These are phyloP conservation scores for Pyrenochaeta sp. DNA, from an alignment of 2,329 filamentous ascomycete species.

Conservation along the genomic window DNA sequence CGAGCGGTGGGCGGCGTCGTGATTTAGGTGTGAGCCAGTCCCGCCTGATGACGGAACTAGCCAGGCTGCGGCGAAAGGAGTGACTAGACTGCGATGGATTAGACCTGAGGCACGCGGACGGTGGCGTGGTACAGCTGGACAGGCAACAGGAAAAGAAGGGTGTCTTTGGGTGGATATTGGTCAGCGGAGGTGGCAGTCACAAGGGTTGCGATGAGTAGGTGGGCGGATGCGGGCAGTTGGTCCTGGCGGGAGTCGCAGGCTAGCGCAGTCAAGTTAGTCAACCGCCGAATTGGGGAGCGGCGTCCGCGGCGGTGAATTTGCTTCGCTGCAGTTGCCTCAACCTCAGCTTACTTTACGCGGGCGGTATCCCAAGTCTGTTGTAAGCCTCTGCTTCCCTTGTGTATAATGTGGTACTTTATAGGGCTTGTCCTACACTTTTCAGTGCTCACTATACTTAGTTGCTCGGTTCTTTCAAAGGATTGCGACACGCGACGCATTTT, in stretches of 20 bases:
- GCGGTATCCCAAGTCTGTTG: background rate
- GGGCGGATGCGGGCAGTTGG: slow-evolving; percentile 18
- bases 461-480: too few species aligned
- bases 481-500: too few species aligned
- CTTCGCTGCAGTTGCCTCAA: slow-evolving; percentile 27
- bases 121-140: slow-evolving; percentile 15
- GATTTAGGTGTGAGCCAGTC: slow-evolving; percentile 43
- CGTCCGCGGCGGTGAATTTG: slow-evolving; percentile 18
- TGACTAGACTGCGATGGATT: slow-evolving; percentile 13
- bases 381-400: background rate
- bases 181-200: slow-evolving; percentile 39
- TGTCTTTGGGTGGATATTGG: slow-evolving; percentile 25
- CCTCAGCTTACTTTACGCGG: background rate
- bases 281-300: slow-evolving; percentile 17
- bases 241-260: background rate
- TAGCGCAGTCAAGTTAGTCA: slow-evolving; percentile 7
- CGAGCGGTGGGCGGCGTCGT: slow-evolving; percentile 49
- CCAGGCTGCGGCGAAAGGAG: slow-evolving; percentile 42
- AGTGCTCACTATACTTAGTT: background rate
- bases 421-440: background rate
- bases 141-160: slow-evolving; percentile 15
- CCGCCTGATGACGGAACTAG: slow-evolving; percentile 54
- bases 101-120: slow-evolving; percentile 14
- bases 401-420: background rate
- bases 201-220: slow-evolving; percentile 23